phyloP scores from a whole-genome alignment of 352 stramenopile species.

The Elongisporangium anandrum region DNA sequence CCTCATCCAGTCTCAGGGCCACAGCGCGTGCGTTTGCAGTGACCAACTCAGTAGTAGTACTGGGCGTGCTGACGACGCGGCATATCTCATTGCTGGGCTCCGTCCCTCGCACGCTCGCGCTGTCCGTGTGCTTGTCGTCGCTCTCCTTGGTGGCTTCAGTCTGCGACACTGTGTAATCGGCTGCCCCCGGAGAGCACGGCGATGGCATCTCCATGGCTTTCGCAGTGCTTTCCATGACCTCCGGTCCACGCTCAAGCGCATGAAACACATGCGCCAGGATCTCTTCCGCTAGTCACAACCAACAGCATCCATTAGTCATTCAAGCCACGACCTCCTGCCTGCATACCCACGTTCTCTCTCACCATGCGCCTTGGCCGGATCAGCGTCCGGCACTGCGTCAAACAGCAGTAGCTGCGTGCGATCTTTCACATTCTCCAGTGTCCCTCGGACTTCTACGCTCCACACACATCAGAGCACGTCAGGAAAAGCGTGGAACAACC shows the following conservation, averaged over 20 bases:
- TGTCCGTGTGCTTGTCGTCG: constrained; percentile 3
- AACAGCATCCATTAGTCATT: not conserved
- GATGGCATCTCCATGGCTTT: not conserved
- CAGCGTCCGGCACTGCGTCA: not conserved
- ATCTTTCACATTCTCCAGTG: not conserved
- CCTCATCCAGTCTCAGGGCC: not conserved
- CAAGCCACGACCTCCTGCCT: not conserved
- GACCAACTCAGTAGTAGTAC: not conserved
- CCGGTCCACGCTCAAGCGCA: not conserved
- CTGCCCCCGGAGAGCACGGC: not conserved
- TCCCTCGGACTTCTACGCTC: not conserved
- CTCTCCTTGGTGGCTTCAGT: not conserved
- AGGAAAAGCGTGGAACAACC: not conserved
- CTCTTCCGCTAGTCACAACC: not conserved
- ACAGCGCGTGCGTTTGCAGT: not conserved
- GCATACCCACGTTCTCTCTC: not conserved
- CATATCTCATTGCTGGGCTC: not conserved
- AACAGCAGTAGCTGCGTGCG: not conserved
- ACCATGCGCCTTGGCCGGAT: not conserved
- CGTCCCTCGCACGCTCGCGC: constrained; percentile 2
- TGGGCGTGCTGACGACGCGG: not conserved
- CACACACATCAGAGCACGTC: not conserved
- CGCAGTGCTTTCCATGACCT: not conserved
- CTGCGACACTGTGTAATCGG: not conserved
- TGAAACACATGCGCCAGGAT: not conserved